Conservation (phyloP, 164 flowering plant species). For the Macadamia tetraphylla region DNA sequence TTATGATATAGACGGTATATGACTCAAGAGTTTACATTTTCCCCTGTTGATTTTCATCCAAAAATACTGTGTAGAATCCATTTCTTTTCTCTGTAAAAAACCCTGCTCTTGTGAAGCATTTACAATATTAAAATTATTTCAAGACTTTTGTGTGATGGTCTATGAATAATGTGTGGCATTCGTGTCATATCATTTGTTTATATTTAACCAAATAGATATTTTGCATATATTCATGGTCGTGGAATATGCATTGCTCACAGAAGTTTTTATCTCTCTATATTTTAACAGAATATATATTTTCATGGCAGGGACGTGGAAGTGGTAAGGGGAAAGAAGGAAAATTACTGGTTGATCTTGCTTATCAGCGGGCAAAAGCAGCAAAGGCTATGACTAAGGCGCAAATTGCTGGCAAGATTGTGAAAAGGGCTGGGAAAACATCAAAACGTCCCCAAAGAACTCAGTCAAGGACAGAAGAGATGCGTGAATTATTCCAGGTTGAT, state of each 20-base stretch:
- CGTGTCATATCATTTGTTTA: too few species aligned
- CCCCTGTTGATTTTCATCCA: background rate
- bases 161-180: too few species aligned
- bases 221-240: too few species aligned
- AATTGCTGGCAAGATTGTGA: slow-evolving; percentile 54
- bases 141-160: background rate
- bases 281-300: background rate
- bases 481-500: slow-evolving; percentile 69
- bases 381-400: slow-evolving; percentile 67
- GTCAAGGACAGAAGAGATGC: slow-evolving; percentile 71
- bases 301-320: slow-evolving; percentile 38
- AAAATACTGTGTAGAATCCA: background rate
- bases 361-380: slow-evolving; percentile 73
- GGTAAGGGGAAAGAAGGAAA: slow-evolving; percentile 48
- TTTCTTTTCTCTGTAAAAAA: background rate
- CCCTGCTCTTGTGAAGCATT: background rate
- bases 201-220: too few species aligned
- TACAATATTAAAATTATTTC: background rate
- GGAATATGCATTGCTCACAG: too few species aligned
- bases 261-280: too few species aligned
- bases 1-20: too few species aligned
- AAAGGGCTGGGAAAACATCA: slow-evolving; percentile 27
- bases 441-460: slow-evolving; percentile 38
- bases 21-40: background rate
- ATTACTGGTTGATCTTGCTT: slow-evolving; percentile 69